Evolutionary conservation across 2,329 filamentous ascomycete species (phyloP).

Genomic region (Sordariomycetes sp.): DNA sequence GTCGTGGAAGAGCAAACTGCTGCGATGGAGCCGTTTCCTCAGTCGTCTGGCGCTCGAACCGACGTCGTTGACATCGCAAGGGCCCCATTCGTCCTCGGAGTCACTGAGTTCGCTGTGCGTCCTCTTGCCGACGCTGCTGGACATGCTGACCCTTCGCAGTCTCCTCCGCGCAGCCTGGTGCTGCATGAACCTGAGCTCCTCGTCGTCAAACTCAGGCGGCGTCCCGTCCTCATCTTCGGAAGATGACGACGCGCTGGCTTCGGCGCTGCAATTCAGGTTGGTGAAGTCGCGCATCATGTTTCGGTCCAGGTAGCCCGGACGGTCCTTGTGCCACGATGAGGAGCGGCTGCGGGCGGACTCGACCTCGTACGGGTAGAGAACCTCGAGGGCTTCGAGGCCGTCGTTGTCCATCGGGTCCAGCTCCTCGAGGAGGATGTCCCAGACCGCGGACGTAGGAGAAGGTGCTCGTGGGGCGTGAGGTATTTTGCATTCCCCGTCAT

Average conservation of each 20-base stretch:
- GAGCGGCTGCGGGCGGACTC: constrained; percentile 35
- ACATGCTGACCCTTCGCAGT: constrained; percentile 36
- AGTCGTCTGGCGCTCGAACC: constrained; percentile 39
- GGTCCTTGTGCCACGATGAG: constrained; percentile 21
- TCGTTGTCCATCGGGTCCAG: constrained; percentile 36
- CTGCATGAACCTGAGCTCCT: constrained; percentile 28
- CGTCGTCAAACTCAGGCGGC: constrained; percentile 23
- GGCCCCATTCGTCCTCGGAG: constrained; percentile 29
- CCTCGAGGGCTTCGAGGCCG: constrained; percentile 25
- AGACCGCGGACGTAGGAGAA: not conserved
- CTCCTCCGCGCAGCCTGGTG: constrained; percentile 33
- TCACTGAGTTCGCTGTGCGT: constrained; percentile 46
- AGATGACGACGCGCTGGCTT: constrained; percentile 12
- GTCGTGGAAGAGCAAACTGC: constrained; percentile 38
- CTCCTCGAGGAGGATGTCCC: constrained; percentile 4
- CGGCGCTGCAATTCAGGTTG: constrained; percentile 35
- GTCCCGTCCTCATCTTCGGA: constrained; percentile 16
- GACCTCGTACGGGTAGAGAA: constrained; percentile 34
- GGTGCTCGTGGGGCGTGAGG: not conserved
- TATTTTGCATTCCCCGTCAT: too few relatives aligned
- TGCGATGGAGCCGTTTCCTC: constrained; percentile 35
- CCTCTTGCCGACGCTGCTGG: constrained; percentile 45
- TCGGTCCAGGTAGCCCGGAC: constrained; percentile 25
- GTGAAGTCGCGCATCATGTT: constrained; percentile 33
- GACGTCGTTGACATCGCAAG: constrained; percentile 29